These are phyloP conservation scores for Pythium phragmitis DNA, from an alignment of 352 stramenopile species.

Conservation along the genomic window DNA sequence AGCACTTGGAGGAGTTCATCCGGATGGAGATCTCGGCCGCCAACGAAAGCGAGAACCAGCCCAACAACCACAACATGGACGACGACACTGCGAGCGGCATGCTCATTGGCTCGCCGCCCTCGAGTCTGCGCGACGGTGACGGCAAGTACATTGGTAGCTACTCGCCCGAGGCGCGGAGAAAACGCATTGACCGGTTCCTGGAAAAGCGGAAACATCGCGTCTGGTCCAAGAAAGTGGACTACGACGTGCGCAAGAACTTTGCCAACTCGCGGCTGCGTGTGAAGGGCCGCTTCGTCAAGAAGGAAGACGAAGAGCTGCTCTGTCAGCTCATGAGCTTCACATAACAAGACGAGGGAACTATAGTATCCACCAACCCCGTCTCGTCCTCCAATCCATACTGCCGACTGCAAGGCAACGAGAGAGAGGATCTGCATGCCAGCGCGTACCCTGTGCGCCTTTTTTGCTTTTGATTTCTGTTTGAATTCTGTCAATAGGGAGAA, in stretches of 20 bases:
- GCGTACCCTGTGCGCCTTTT: neutral
- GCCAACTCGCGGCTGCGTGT: constrained; percentile 96
- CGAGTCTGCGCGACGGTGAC: constrained; percentile 21
- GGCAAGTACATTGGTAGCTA: constrained; percentile 87
- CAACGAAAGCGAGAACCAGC: constrained; percentile 47
- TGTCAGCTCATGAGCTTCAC: constrained; percentile 81
- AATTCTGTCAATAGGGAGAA: constrained; percentile 4
- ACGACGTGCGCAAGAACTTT: constrained; percentile 99
- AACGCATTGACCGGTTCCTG: constrained; percentile 88
- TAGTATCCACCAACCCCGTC: too few species aligned
- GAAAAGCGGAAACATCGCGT: constrained; percentile 92
- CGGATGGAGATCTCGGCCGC: constrained; percentile 78
- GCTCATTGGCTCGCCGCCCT: constrained; percentile 1
- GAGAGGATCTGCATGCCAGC: neutral
- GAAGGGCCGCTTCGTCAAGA: constrained; percentile 99
- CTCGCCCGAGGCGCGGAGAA: constrained; percentile 80
- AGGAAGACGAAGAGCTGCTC: constrained; percentile 95
- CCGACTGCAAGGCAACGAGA: neutral
- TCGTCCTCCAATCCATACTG: too few species aligned
- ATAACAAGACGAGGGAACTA: constrained; percentile 26
- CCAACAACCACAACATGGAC: constrained; percentile 25
- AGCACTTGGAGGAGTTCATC: constrained; percentile 78
- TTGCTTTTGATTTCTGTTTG: constrained; percentile 6
- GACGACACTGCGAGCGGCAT: neutral
- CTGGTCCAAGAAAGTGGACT: constrained; percentile 98